Conservation (phyloP, 23 red algal genomes). For the Cyanidiococcus yangmingshanensis region DNA sequence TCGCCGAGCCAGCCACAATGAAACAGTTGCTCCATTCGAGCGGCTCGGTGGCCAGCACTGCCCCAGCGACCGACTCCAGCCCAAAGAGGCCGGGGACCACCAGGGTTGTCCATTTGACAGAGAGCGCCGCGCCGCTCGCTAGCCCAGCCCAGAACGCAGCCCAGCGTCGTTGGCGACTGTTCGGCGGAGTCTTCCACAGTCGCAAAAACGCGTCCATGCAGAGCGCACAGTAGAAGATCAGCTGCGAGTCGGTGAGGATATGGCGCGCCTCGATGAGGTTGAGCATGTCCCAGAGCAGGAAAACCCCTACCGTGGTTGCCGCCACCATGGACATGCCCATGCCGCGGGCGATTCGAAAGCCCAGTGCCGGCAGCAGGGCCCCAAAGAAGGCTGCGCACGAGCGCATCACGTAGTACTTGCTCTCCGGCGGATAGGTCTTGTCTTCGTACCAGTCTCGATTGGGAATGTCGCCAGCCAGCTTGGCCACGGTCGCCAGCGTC, state of each 20-base stretch:
- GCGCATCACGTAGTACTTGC: conserved; percentile 50
- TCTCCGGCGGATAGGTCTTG: conserved; percentile 45
- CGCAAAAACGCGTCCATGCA: conserved; percentile 40
- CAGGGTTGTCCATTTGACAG: conserved; percentile 80
- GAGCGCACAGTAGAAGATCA: conserved; percentile 55
- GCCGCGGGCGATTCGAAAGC: conserved; percentile 44
- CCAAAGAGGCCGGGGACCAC: conserved; percentile 75
- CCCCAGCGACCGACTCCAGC: conserved; percentile 59
- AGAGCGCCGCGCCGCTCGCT: conserved; percentile 41
- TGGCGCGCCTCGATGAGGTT: conserved; percentile 72
- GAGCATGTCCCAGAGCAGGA: conserved; percentile 61
- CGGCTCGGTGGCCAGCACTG: conserved; percentile 28
- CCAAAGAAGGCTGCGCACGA: conserved; percentile 60
- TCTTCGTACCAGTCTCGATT: conserved; percentile 41
- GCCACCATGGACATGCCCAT: conserved; percentile 36
- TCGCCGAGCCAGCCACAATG: conserved; percentile 39
- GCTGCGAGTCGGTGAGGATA: conserved; percentile 87
- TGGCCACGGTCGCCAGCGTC: conserved; percentile 39
- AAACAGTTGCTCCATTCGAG: conserved; percentile 53
- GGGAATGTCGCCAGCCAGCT: conserved; percentile 47
- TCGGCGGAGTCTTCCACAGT: conserved; percentile 55
- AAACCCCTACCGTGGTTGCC: conserved; percentile 26
- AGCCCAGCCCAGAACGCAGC: conserved; percentile 39
- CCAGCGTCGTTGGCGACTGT: conserved; percentile 31
- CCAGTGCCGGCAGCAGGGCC: conserved; percentile 36